A percentile compares a stretch with the other conserved stretches of the same genome.
Evolutionary conservation across 177 flowering plant genomes (phyloP).

Genomic region (Vitis hybrid): DNA sequence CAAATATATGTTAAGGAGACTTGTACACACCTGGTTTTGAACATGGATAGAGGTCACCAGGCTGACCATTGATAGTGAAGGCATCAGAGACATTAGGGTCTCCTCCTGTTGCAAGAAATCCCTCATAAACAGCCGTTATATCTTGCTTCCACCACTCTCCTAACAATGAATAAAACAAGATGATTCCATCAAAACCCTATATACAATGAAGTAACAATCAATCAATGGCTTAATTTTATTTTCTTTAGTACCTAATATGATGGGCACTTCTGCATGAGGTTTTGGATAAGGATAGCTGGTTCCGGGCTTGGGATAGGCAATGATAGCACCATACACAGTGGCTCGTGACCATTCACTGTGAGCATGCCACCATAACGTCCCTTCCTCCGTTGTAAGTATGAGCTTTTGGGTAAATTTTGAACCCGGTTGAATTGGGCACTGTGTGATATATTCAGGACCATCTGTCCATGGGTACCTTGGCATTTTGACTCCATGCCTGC

Average conservation of each 20-base stretch:
- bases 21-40: not conserved
- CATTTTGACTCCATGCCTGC: conserved; percentile 20
- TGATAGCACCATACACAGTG: conserved; percentile 20
- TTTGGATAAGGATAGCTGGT: conserved; percentile 14
- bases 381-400: conserved; percentile 16
- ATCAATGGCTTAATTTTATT: not conserved
- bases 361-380: conserved; percentile 28
- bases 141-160: conserved; percentile 29
- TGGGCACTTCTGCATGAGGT: conserved; percentile 17
- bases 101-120: conserved; percentile 5
- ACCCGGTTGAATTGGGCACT: conserved; percentile 21
- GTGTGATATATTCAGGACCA: conserved; percentile 25
- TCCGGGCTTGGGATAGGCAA: conserved; percentile 9
- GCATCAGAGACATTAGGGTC: conserved; percentile 16
- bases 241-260: conserved; percentile 13
- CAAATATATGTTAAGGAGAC: not conserved
- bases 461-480: conserved; percentile 24
- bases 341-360: conserved; percentile 21
- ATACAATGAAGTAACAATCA: no score
- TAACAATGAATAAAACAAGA: not conserved
- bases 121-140: conserved; percentile 7
- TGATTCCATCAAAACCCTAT: not conserved
- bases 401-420: conserved; percentile 8
- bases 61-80: conserved; percentile 16
- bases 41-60: conserved; percentile 22